These are phyloP conservation scores for Ormosia emarginata DNA, from an alignment of 306 rosid genomes.

Conservation along the genomic window DNA sequence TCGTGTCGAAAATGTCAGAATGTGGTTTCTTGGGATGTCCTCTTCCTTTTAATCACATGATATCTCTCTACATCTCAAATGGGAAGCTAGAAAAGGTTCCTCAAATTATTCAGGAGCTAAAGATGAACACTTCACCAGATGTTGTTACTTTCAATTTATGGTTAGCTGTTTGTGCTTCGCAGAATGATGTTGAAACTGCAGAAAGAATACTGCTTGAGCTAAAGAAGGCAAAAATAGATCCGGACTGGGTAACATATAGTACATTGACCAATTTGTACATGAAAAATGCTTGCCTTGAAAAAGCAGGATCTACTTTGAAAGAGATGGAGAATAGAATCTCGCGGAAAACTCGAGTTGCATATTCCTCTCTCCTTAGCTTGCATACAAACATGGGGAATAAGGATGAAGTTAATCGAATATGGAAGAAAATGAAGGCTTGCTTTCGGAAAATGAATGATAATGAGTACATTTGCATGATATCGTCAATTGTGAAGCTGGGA, in stretches of 20 bases:
- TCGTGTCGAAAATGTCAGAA: slow-evolving; percentile 76
- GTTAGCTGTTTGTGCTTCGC: slow-evolving; percentile 58
- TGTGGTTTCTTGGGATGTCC: slow-evolving; percentile 57
- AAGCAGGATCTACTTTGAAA: slow-evolving; percentile 70
- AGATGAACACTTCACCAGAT: slow-evolving; percentile 59
- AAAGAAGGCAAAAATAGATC: slow-evolving; percentile 58
- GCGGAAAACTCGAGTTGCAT: slow-evolving; percentile 45
- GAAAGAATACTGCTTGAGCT: slow-evolving; percentile 68
- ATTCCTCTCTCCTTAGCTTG: slow-evolving; percentile 80
- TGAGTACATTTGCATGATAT: slow-evolving; percentile 80
- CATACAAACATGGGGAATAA: slow-evolving; percentile 74
- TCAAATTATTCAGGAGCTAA: slow-evolving; percentile 52
- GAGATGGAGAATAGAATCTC: slow-evolving; percentile 75
- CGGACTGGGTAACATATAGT: slow-evolving; percentile 87
- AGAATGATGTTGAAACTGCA: slow-evolving; percentile 64
- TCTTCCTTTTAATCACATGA: slow-evolving; percentile 81
- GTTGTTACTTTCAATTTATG: slow-evolving; percentile 71
- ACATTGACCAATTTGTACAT: slow-evolving; percentile 68
- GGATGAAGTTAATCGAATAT: slow-evolving; percentile 62
- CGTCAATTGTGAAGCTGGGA: slow-evolving; percentile 74
- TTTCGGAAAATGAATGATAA: slow-evolving; percentile 74
- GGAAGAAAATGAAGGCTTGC: slow-evolving; percentile 63
- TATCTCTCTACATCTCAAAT: slow-evolving; percentile 64
- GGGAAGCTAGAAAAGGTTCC: slow-evolving; percentile 66
- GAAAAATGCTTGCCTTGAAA: slow-evolving; percentile 47